Conservation (phyloP, 768 basidiomycete species). For the Crassisporium funariophilum region DNA sequence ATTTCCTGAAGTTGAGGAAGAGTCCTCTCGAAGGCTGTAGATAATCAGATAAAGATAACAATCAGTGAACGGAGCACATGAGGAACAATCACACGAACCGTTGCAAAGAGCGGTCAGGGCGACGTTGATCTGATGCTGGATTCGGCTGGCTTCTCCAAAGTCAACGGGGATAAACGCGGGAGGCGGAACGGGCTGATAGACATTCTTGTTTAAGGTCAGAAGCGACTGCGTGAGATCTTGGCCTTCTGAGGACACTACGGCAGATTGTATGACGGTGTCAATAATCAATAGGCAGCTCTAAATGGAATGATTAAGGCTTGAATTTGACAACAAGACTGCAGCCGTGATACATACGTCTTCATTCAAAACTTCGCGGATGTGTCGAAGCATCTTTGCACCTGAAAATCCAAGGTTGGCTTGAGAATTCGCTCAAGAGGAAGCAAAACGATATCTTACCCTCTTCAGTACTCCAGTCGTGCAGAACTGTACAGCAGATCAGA, state of each 20-base stretch:
- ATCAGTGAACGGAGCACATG: not conserved
- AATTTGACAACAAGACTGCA: not conserved
- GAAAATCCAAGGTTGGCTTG: not conserved
- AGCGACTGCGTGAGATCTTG: conserved; percentile 31
- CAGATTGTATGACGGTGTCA: conserved; percentile 38
- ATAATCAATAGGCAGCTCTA: conserved; percentile 39
- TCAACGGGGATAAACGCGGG: conserved; percentile 39
- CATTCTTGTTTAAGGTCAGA: conserved; percentile 25
- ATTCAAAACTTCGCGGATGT: conserved; percentile 36
- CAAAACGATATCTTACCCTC: conserved; percentile 22
- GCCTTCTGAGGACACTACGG: conserved; percentile 31
- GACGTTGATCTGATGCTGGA: conserved; percentile 39
- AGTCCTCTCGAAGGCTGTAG: conserved; percentile 37
- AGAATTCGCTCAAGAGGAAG: not conserved
- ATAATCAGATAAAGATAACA: not conserved
- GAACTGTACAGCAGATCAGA: conserved; percentile 23
- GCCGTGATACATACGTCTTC: conserved; percentile 26
- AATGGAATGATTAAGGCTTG: not conserved
- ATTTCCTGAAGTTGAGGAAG: conserved; percentile 38
- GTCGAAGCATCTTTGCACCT: conserved; percentile 38
- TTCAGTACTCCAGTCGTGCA: conserved; percentile 41
- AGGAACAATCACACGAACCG: conserved; percentile 22
- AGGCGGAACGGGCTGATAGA: conserved; percentile 35
- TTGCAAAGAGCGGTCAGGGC: conserved; percentile 38
- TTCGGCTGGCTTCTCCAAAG: conserved; percentile 39